Evolutionary conservation across 208 protist genomes (phyloP).

Genomic region (Trypanosoma conorhini): DNA sequence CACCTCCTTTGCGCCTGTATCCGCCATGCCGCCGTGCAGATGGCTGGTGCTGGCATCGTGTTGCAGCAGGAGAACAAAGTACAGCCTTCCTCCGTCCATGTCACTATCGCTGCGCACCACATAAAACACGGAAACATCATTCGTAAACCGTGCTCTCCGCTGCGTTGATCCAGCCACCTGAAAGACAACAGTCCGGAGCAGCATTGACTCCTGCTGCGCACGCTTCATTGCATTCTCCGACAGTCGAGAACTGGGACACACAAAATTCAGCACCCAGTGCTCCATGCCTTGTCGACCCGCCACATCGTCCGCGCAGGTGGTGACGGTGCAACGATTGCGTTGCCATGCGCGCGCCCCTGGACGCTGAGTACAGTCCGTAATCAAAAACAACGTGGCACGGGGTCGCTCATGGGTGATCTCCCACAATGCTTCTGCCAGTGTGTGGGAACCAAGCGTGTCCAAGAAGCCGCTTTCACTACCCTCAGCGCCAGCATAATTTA

Average conservation of each 20-base stretch:
- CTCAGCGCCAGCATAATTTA: background rate
- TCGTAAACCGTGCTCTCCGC: constrained; percentile 41
- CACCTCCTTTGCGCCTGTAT: background rate
- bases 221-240: constrained; percentile 25
- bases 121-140: constrained; percentile 50
- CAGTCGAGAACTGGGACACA: constrained; percentile 54
- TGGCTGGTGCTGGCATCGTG: constrained; percentile 6
- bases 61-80: constrained; percentile 70
- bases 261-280: constrained; percentile 79
- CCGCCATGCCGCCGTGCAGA: background rate
- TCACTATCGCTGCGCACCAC: constrained; percentile 50
- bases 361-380: constrained; percentile 67
- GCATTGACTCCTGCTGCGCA: constrained; percentile 34
- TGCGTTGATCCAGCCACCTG: constrained; percentile 38
- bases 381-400: constrained; percentile 51
- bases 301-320: constrained; percentile 14
- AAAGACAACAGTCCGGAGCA: constrained; percentile 62
- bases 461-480: constrained; percentile 21
- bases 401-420: constrained; percentile 31
- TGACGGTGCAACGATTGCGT: constrained; percentile 43
- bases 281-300: constrained; percentile 38
- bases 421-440: constrained; percentile 42
- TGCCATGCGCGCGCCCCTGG: constrained; percentile 59
- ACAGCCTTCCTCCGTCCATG: constrained; percentile 66
- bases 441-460: constrained; percentile 37